Percentiles rank a stretch among this genome's conserved stretches.
These are phyloP conservation scores for Eucalyptus lansdowneana DNA, from an alignment of 345 rosid species.

Conservation along the genomic window DNA sequence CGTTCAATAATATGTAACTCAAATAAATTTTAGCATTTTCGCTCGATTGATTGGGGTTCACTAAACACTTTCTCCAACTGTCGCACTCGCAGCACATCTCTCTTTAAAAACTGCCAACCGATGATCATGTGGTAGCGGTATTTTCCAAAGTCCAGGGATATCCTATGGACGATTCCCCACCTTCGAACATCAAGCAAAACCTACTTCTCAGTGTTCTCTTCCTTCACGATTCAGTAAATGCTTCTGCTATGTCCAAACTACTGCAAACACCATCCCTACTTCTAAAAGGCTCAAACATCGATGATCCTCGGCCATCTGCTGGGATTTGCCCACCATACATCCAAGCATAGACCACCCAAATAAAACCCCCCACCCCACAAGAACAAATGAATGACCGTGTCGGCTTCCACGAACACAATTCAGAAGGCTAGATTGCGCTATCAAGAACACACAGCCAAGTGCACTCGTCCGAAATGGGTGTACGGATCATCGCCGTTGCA, in stretches of 20 bases:
- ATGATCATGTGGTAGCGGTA: not conserved
- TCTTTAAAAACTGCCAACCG: not conserved
- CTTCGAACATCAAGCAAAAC: not conserved
- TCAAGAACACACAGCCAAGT: not conserved
- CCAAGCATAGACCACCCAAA: not conserved
- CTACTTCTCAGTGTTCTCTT: not conserved
- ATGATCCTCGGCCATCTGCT: not conserved
- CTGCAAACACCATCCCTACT: not conserved
- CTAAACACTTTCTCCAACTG: not conserved
- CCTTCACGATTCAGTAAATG: not conserved
- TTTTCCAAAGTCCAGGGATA: not conserved
- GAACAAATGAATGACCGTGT: not conserved
- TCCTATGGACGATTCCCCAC: not conserved
- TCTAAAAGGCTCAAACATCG: not conserved
- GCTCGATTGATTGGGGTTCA: not conserved
- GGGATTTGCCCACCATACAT: not conserved
- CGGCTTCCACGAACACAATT: not conserved
- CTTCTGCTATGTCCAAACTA: not conserved
- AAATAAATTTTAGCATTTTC: not conserved
- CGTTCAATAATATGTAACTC: not conserved
- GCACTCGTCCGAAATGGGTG: not conserved
- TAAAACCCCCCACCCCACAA: not conserved
- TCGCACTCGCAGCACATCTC: not conserved
- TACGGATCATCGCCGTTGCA: not conserved
- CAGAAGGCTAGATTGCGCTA: not conserved